phyloP scores from a whole-genome alignment of 805 yeast species.

The Candida insectalens region DNA sequence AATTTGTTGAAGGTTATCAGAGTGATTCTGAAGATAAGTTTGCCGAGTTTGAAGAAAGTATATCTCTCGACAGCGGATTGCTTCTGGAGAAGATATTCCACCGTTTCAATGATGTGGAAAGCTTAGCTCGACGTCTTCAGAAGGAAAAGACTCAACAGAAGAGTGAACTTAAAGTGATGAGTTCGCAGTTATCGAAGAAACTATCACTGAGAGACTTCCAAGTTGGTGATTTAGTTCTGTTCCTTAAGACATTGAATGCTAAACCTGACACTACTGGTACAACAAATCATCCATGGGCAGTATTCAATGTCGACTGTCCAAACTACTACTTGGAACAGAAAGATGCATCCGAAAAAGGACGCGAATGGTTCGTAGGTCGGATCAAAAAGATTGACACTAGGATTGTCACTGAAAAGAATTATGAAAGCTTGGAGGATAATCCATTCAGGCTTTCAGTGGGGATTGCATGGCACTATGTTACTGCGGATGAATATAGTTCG shows the following conservation, averaged over 20 bases:
- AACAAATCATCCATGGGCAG: conserved; percentile 71
- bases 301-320: conserved; percentile 82
- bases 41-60: conserved; percentile 19
- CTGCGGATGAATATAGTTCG: conserved; percentile 25
- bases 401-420: conserved; percentile 36
- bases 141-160: conserved; percentile 52
- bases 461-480: conserved; percentile 52
- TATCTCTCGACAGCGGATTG: conserved; percentile 16
- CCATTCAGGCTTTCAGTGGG: conserved; percentile 62
- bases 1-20: not conserved
- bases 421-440: conserved; percentile 31
- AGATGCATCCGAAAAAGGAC: conserved; percentile 23
- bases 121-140: conserved; percentile 75
- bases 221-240: conserved; percentile 69
- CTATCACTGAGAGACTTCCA: conserved; percentile 62
- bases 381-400: conserved; percentile 49
- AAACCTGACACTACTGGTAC: conserved; percentile 1
- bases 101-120: conserved; percentile 83
- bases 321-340: conserved; percentile 59
- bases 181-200: conserved; percentile 32
- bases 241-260: conserved; percentile 54
- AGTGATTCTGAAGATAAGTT: conserved; percentile 24
- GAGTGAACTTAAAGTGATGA: conserved; percentile 33
- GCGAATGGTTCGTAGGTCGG: conserved; percentile 81
- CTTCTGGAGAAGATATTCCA: conserved; percentile 38